These are phyloP conservation scores for Globisporangium nodosum DNA, from an alignment of 352 stramenopile genomes.

Conservation along the genomic window DNA sequence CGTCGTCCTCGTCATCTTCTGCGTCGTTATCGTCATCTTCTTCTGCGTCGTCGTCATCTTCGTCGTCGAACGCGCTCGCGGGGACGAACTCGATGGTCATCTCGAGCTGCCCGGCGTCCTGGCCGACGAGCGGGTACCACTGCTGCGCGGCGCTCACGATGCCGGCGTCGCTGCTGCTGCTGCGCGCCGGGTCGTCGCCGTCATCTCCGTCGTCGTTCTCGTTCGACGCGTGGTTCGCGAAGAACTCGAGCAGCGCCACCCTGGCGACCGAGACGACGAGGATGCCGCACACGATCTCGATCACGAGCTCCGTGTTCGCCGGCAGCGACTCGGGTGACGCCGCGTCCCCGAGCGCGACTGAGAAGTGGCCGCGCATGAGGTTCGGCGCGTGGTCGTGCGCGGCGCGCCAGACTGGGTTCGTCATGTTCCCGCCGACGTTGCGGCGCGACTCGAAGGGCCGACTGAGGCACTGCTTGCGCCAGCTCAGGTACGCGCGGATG, in stretches of 20 bases:
- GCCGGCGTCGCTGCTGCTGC: background rate
- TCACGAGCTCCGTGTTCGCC: constrained; percentile 34
- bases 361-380: constrained; percentile 31
- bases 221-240: constrained; percentile 12
- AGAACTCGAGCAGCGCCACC: constrained; percentile 27
- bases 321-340: constrained; percentile 22
- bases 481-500: constrained; percentile 30
- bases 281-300: constrained; percentile 56
- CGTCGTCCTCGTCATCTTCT: background rate
- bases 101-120: constrained; percentile 38
- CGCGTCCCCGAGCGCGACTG: constrained; percentile 2
- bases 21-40: background rate
- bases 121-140: constrained; percentile 38
- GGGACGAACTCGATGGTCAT: constrained; percentile 46
- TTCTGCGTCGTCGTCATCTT: constrained; percentile 6
- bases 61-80: constrained; percentile 11
- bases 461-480: constrained; percentile 17
- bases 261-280: constrained; percentile 31
- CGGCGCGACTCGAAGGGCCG: constrained; percentile 36
- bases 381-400: constrained; percentile 20
- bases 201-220: background rate
- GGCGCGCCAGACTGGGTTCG: constrained; percentile 34
- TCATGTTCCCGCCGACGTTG: constrained; percentile 34
- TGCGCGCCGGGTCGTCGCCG: constrained; percentile 6
- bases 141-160: constrained; percentile 24